These are phyloP conservation scores for Dothideomycetes sp. DNA, from an alignment of 2,329 filamentous ascomycete genomes.

Conservation along the genomic window DNA sequence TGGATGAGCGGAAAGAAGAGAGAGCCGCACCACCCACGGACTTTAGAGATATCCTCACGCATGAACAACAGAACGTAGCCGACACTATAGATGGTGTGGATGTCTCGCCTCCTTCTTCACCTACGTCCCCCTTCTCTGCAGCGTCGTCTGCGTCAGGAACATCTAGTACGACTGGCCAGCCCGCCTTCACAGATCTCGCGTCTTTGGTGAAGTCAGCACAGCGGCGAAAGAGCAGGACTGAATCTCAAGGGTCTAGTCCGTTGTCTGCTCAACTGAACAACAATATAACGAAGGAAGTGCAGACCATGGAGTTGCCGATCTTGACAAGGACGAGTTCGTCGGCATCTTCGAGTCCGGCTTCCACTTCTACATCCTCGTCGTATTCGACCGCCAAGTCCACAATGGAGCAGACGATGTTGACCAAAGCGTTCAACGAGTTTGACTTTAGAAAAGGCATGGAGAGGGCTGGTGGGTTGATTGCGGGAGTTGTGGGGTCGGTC, in stretches of 20 bases:
- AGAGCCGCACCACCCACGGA: slow-evolving; percentile 12
- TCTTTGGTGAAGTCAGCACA: slow-evolving; percentile 3
- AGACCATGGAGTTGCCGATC: too few species aligned
- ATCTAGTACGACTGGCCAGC: too few species aligned
- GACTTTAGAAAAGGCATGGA: too few species aligned
- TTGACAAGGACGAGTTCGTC: too few species aligned
- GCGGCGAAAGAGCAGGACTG: neutral
- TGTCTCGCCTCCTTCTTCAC: neutral
- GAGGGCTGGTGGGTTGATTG: too few species aligned
- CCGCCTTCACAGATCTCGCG: neutral
- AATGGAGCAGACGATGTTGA: too few species aligned
- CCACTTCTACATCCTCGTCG: too few species aligned
- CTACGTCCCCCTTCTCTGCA: neutral
- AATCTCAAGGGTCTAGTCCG: neutral
- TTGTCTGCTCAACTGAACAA: neutral
- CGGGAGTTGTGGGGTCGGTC: too few species aligned
- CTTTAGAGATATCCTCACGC: slow-evolving; percentile 18
- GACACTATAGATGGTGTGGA: slow-evolving; percentile 6
- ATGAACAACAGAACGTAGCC: slow-evolving; percentile 4
- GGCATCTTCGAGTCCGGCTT: too few species aligned
- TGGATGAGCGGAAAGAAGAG: neutral
- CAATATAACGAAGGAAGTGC: too few species aligned
- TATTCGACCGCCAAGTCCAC: too few species aligned
- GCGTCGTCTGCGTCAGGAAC: neutral
- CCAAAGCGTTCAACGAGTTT: too few species aligned